Conservation (phyloP, 305 asterid genomes). For the Fraxinus albicans region DNA sequence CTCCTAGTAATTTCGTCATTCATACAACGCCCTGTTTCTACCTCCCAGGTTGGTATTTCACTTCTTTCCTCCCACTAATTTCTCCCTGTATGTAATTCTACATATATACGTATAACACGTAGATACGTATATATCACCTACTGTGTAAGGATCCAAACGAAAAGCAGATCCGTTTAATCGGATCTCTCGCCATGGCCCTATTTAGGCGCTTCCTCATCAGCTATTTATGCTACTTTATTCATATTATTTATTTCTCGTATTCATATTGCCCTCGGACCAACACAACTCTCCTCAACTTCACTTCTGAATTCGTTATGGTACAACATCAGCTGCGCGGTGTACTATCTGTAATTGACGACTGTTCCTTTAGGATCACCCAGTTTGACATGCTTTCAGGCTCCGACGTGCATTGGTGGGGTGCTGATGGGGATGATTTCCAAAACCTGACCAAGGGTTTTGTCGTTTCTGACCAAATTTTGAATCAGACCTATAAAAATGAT, state of each 20-base stretch:
- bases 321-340: slow-evolving; percentile 95
- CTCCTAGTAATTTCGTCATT: neutral
- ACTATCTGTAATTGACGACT: slow-evolving; percentile 59
- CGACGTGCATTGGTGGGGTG: slow-evolving; percentile 96
- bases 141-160: neutral
- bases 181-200: slow-evolving; percentile 44
- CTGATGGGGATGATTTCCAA: slow-evolving; percentile 59
- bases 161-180: slow-evolving; percentile 9
- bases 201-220: slow-evolving; percentile 25
- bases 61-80: neutral
- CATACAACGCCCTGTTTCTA: neutral
- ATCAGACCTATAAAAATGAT: slow-evolving; percentile 65
- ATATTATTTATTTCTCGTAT: slow-evolving; percentile 40
- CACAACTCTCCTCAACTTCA: slow-evolving; percentile 62
- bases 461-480: slow-evolving; percentile 61
- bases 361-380: slow-evolving; percentile 73
- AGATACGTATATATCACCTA: neutral
- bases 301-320: slow-evolving; percentile 76
- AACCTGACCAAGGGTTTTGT: slow-evolving; percentile 74
- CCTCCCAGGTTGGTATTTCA: slow-evolving; percentile 1
- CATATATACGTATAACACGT: neutral
- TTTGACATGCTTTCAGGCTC: slow-evolving; percentile 90
- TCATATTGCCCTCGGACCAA: slow-evolving; percentile 50
- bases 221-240: slow-evolving; percentile 32
- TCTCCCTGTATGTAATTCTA: neutral